Evolutionary conservation across 495 filamentous ascomycete species (phyloP).

Genomic region (Tetracladium marchalianum): DNA sequence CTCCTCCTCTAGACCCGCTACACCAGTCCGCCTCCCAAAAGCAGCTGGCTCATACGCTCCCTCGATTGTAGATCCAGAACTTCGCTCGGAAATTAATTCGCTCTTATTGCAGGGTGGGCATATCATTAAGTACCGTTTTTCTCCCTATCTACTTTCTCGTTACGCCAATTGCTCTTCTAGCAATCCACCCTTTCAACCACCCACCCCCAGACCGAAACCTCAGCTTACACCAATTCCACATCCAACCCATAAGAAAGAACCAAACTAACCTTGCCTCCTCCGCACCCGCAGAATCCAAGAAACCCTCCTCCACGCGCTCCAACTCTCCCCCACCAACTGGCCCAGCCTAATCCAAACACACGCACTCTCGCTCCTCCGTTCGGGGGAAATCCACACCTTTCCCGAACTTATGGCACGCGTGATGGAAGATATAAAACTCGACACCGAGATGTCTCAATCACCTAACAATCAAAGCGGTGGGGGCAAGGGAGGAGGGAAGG

Average conservation of each 20-base stretch:
- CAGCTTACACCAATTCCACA: conserved; percentile 1
- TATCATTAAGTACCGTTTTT: conserved; percentile 30
- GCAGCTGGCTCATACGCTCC: conserved; percentile 38
- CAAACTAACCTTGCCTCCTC: not conserved
- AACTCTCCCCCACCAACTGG: conserved; percentile 43
- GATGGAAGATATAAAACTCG: conserved; percentile 41
- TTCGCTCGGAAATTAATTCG: conserved; percentile 43
- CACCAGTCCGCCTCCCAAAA: conserved; percentile 41
- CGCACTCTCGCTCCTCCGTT: conserved; percentile 41
- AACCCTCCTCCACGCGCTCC: conserved; percentile 40
- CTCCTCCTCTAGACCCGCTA: conserved; percentile 29
- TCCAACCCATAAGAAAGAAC: not conserved
- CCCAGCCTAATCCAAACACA: conserved; percentile 36
- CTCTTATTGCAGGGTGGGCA: conserved; percentile 37
- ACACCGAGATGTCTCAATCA: conserved; percentile 20
- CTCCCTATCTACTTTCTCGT: not conserved
- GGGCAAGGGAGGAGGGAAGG: conserved; percentile 14
- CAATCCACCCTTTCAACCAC: not conserved
- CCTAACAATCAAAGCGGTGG: conserved; percentile 14
- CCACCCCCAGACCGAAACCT: too few species aligned
- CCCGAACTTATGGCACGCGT: conserved; percentile 41
- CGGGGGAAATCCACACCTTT: conserved; percentile 41
- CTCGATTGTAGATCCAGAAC: conserved; percentile 38
- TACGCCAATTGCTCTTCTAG: not conserved
- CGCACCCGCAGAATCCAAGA: conserved; percentile 39